phyloP scores from a whole-genome alignment of 495 filamentous ascomycete genomes.

The Talaromyces trachyspermus region DNA sequence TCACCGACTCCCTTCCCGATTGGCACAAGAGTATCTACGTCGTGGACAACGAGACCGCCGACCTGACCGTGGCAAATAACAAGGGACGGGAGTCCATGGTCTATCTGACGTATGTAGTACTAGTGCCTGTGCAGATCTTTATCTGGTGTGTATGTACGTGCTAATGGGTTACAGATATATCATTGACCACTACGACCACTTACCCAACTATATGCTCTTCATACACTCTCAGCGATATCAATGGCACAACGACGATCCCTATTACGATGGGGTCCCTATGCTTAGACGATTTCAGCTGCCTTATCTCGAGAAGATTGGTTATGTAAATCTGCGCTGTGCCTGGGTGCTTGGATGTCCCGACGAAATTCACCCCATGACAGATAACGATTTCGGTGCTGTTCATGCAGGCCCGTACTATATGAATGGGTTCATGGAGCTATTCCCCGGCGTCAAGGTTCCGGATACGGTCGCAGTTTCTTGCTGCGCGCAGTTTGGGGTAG shows the following conservation, averaged over 20 bases:
- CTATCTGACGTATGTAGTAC: conserved; percentile 51
- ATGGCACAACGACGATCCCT: conserved; percentile 55
- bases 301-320: conserved; percentile 49
- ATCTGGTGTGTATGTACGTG: neutral
- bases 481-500: conserved; percentile 68
- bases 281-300: conserved; percentile 47
- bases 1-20: conserved; percentile 40
- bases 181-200: conserved; percentile 55
- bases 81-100: conserved; percentile 55
- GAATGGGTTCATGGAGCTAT: conserved; percentile 46
- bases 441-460: conserved; percentile 42
- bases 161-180: conserved; percentile 39
- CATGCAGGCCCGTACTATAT: conserved; percentile 45
- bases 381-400: conserved; percentile 33
- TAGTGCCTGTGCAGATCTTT: too few relatives aligned
- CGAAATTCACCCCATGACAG: conserved; percentile 46
- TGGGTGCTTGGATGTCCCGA: conserved; percentile 55
- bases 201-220: conserved; percentile 53
- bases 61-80: conserved; percentile 41
- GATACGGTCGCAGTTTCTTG: conserved; percentile 50
- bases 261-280: conserved; percentile 41
- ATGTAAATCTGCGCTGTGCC: conserved; percentile 59
- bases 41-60: conserved; percentile 38
- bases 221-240: conserved; percentile 54
- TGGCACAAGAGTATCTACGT: conserved; percentile 47